Conservation (phyloP, 768 basidiomycete genomes). For the Leccinum rimulosum region DNA sequence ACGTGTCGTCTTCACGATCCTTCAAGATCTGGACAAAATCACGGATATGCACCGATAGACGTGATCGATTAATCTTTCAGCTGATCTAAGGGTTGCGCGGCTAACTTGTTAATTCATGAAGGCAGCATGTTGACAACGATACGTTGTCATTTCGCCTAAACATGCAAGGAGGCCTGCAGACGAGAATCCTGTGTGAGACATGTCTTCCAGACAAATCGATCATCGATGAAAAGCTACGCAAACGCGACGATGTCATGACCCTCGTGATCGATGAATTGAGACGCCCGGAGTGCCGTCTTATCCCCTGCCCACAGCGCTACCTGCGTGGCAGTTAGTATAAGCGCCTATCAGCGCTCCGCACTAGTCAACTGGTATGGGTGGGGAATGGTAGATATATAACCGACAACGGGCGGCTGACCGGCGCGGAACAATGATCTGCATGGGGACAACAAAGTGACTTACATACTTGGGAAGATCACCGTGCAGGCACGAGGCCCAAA, state of each 20-base stretch:
- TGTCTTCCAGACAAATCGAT: background rate
- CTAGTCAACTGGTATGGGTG: background rate
- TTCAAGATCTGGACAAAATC: background rate
- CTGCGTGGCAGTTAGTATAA: background rate
- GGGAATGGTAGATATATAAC: background rate
- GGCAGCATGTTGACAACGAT: background rate
- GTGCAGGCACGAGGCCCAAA: background rate
- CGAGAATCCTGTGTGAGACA: background rate
- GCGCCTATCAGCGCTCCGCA: background rate
- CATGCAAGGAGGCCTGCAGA: background rate
- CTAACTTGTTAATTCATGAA: slow-evolving; percentile 6
- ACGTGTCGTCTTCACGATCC: background rate
- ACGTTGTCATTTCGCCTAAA: background rate
- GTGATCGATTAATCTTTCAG: background rate
- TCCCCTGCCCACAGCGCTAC: background rate
- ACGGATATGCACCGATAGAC: background rate
- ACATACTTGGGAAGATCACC: background rate
- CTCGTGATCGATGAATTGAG: background rate
- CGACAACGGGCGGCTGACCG: background rate
- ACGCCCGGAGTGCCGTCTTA: background rate
- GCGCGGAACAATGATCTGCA: background rate
- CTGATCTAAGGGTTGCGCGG: background rate
- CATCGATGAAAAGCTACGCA: background rate
- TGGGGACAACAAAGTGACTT: background rate
- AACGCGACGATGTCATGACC: background rate